Evolutionary conservation across 176 grass and related monocot genomes (phyloP).

Genomic region (Lolium rigidum): DNA sequence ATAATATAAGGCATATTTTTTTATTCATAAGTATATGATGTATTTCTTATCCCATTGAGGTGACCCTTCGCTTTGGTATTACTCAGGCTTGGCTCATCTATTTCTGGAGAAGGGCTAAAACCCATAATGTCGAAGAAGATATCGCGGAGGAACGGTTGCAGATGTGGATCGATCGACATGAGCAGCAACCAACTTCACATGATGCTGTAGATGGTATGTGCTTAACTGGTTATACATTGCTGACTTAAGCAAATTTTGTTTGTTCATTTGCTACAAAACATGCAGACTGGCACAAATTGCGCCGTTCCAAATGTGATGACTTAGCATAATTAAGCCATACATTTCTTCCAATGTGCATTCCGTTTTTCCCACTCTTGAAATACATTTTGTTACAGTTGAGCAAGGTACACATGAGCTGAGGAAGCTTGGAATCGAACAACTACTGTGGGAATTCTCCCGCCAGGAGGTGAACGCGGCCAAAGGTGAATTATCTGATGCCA

Average conservation of each 20-base stretch:
- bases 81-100: slow-evolving; percentile 83
- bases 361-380: not conserved
- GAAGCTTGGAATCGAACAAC: slow-evolving; percentile 78
- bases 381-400: slow-evolving; percentile 53
- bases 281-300: slow-evolving; percentile 3
- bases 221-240: not conserved
- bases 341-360: not conserved
- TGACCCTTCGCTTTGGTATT: slow-evolving; percentile 19
- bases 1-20: not conserved
- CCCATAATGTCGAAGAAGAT: slow-evolving; percentile 78
- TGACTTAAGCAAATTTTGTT: not conserved
- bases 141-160: slow-evolving; percentile 84
- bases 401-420: slow-evolving; percentile 78
- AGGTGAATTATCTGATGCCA: not conserved
- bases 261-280: slow-evolving; percentile 12
- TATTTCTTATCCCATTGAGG: slow-evolving; percentile 6
- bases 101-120: slow-evolving; percentile 92
- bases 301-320: not conserved
- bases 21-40: not conserved
- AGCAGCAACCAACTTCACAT: slow-evolving; percentile 75
- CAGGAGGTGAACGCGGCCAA: slow-evolving; percentile 43
- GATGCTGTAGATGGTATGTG: slow-evolving; percentile 87
- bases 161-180: slow-evolving; percentile 74
- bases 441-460: slow-evolving; percentile 79
- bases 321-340: slow-evolving; percentile 9